These are phyloP conservation scores for Nigrograna mackinnonii DNA, from an alignment of 2,329 filamentous ascomycete genomes.

Conservation along the genomic window DNA sequence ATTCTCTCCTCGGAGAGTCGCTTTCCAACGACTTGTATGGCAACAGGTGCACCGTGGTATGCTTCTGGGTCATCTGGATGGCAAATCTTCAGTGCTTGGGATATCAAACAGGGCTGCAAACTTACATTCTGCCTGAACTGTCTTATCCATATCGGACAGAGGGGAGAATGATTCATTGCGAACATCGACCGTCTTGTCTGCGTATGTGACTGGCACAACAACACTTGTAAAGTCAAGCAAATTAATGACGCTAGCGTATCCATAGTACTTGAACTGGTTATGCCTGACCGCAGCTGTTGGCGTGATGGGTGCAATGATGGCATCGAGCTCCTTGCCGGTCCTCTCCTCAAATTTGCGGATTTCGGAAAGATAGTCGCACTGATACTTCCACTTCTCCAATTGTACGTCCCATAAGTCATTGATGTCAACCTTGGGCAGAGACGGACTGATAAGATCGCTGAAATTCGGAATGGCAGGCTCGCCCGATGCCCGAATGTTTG, in stretches of 20 bases:
- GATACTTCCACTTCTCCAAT: conserved; percentile 11
- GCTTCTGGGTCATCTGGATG: conserved; percentile 10
- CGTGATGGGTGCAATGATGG: conserved; percentile 13
- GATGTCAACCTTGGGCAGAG: conserved; percentile 6
- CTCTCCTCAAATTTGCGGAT: conserved; percentile 8
- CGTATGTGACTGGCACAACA: conserved; percentile 22
- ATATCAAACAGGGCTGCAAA: no score
- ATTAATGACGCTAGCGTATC: conserved; percentile 12
- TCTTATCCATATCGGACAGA: conserved; percentile 16
- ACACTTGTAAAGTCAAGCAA: conserved; percentile 15
- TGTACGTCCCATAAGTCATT: conserved; percentile 10
- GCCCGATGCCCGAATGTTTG: conserved; percentile 47
- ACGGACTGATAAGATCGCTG: conserved; percentile 11
- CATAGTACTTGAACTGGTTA: conserved; percentile 10
- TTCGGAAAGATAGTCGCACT: conserved; percentile 8
- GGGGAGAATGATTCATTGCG: conserved; percentile 14
- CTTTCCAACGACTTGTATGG: conserved; percentile 10
- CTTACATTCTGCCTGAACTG: conserved; percentile 6
- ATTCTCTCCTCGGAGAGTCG: conserved; percentile 12
- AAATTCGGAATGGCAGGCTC: conserved; percentile 11
- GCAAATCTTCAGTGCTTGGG: no score
- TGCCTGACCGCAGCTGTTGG: conserved; percentile 23
- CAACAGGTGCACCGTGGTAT: conserved; percentile 13
- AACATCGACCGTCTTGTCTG: conserved; percentile 16
- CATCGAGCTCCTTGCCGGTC: conserved; percentile 8